Evolutionary conservation across 495 filamentous ascomycete species (phyloP), one percentile per base, ranked within the genome.

Genomic region (Xylaria telfairii): DNA sequence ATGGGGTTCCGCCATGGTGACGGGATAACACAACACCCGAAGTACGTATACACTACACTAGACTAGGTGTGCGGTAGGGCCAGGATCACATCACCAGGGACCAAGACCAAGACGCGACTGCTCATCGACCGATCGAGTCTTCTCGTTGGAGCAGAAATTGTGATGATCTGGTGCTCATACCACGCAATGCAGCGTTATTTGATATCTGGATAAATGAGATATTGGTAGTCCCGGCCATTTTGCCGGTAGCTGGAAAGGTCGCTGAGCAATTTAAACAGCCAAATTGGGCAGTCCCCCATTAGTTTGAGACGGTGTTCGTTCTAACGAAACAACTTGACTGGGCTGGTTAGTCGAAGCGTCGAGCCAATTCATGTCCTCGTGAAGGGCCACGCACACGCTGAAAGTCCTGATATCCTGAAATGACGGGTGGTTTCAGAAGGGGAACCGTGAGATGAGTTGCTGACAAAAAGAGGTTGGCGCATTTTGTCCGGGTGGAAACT

Each of bases 171-270:
- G 67, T 63, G 30, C 56, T 19, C 66, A 32, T 12, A 51, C 46
- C 46, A 66, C 30, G 64, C 26, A 32, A 41, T 53, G 64, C 46
- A 39, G 64, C n/a, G 64, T 37, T 59, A 59, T 57, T 67, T 59
- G 65, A 67, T 67, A 67, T 67, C 37, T 56, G 66, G 53, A 68
- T 60, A 67, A 67, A 67, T 67, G 32, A 53, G 21, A 54, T 9
- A 1, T 15, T 57, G 51, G 51, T 44, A 67, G 65, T 59, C 28
- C 65, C 51, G 65, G 65, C 65, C 51, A 56, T 66, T 67, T 57
- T 59, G 51, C 65, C 65, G 65, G 49, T 42, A 57, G 65, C 21
- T 67, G 32, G 63, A 65, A 53, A 51, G 63, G 46, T 51, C 44
- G 63, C 39, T 17, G 63, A 54, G 39, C 24, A 47, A 63, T 54